phyloP scores from a whole-genome alignment of 169 alveolate species.

The Plasmodium sp. region DNA sequence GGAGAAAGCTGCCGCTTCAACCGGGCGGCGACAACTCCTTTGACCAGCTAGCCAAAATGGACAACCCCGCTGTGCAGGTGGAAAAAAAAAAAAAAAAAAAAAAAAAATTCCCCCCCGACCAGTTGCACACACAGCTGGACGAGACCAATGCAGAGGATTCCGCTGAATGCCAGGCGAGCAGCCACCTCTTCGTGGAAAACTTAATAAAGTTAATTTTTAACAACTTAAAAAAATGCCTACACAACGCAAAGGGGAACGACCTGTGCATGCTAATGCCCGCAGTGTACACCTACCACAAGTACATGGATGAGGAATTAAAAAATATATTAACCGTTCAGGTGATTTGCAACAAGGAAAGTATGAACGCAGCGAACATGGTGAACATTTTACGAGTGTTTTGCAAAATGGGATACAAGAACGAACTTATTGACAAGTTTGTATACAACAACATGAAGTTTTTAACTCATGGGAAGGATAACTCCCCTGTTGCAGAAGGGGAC shows the following conservation, averaged over 20 bases:
- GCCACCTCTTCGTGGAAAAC: conserved; percentile 26
- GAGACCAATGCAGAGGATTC: neutral
- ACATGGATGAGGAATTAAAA: conserved; percentile 71
- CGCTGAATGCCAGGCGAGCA: neutral
- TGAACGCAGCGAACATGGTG: conserved; percentile 46
- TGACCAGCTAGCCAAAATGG: conserved; percentile 12
- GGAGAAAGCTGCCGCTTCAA: neutral
- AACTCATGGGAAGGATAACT: neutral
- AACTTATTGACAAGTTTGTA: conserved; percentile 23
- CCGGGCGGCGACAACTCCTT: neutral
- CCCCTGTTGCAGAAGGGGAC: neutral
- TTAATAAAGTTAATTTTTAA: conserved; percentile 31
- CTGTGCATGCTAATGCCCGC: conserved; percentile 61
- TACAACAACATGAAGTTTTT: conserved; percentile 29
- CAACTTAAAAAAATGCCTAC: conserved; percentile 62
- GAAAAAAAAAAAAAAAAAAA: neutral
- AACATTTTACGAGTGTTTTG: conserved; percentile 68
- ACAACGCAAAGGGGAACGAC: conserved; percentile 21
- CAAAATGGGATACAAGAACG: conserved; percentile 48
- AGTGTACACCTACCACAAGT: conserved; percentile 55
- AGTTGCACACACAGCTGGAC: neutral
- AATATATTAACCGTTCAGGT: conserved; percentile 73
- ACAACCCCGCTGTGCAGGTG: neutral
- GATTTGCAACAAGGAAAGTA: conserved; percentile 44
- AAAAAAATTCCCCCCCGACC: neutral